Conservation (phyloP, 495 filamentous ascomycete genomes). For the Cercophora sp. region DNA sequence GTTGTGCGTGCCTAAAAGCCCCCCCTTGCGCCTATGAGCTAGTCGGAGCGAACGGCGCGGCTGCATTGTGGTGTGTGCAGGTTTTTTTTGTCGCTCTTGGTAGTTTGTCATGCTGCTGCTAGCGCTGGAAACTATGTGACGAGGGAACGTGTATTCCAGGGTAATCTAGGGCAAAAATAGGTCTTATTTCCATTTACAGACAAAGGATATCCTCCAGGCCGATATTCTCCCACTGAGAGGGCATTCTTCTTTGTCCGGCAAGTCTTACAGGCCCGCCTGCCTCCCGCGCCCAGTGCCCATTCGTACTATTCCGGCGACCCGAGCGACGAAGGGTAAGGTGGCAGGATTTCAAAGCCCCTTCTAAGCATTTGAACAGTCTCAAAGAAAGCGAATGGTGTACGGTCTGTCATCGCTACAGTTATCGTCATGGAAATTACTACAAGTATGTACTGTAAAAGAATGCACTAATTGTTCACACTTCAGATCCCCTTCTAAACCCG, state of each 20-base stretch:
- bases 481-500: too few relatives aligned
- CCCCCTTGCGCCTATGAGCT: neutral
- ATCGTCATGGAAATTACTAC: too few relatives aligned
- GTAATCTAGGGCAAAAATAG: neutral
- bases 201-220: neutral
- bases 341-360: too few relatives aligned
- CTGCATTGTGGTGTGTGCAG: neutral
- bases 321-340: conserved; percentile 1
- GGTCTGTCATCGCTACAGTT: too few relatives aligned
- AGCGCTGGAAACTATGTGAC: neutral
- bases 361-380: too few relatives aligned
- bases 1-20: neutral
- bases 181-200: neutral
- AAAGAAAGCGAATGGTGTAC: too few relatives aligned
- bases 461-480: too few relatives aligned
- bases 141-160: neutral
- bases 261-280: neutral
- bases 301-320: neutral
- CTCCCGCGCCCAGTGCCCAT: neutral
- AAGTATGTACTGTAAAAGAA: too few relatives aligned
- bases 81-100: neutral
- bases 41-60: conserved; percentile 5
- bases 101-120: neutral
- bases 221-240: neutral
- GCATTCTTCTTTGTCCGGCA: neutral